Evolutionary conservation across 2,329 filamentous ascomycete genomes (phyloP), one percentile per base, ranked within the genome.

Genomic region (Apiospora aurea): DNA sequence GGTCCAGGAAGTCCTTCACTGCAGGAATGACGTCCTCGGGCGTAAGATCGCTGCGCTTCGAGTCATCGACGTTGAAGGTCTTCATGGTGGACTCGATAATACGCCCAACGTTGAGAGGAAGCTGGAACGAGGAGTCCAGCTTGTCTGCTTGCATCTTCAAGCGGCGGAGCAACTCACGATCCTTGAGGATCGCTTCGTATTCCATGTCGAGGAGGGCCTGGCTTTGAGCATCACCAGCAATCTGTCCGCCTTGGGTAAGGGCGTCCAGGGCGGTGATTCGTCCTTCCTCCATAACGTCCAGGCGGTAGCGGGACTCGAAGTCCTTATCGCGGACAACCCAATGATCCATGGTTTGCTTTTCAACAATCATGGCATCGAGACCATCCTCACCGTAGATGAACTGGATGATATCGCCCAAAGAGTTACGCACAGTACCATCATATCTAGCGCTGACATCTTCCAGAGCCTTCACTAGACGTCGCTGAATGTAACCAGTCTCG

Each of bases 341-440:
- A 79, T 94, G 92, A 77, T 97, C 94, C 75, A 99, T 90, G 71
- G 90, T 90, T 82, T 99, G 97, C 78, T 95, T 94, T 85, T 99
- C 96, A 72, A 99, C 98, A 81, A 92, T 90, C 75, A 93, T 93
- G 79, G 94, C 97, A 82, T 99, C 97, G 10, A 98, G 88, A 79
- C 96, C 97, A 82, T 99, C 97, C 81, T 99, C 96, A 79, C 96
- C 96, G 76, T 99, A 99, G 73, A 98, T 88, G 85, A 99, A 99
- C 80, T 99, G 96, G 71, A 99, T 92, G 74, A 99, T 93, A 78
- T 99, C 97, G 66, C 96, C 96, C 64, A 98, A 88, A 2, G 96
- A 99, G 83, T 99, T 99, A 73, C 96, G 93, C 41, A 99, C 95
- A 7, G 96, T 99, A 74, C 96, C 96, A 78, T 99, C 96, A 80